Conservation (phyloP, 345 rosid genomes). For the Corchorus olitorius region DNA sequence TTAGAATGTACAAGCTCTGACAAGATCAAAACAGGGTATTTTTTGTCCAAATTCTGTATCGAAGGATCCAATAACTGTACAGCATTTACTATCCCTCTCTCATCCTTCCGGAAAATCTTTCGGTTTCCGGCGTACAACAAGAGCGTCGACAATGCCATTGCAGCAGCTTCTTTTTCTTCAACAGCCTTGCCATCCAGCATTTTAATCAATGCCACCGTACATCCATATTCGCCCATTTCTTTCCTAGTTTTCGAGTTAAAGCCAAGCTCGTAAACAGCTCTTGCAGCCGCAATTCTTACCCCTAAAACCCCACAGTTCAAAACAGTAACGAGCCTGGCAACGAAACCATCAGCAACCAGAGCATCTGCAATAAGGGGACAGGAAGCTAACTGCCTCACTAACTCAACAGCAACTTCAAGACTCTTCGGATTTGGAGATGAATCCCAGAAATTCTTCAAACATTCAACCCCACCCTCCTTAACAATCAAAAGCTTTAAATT, state of each 20-base stretch:
- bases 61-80: constrained; percentile 72
- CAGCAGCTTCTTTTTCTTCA: constrained; percentile 87
- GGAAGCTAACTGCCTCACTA: constrained; percentile 56
- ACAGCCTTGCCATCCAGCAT: constrained; percentile 87
- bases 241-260: constrained; percentile 57
- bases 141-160: constrained; percentile 62
- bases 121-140: constrained; percentile 51
- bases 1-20: constrained; percentile 62
- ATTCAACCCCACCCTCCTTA: constrained; percentile 68
- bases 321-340: constrained; percentile 46
- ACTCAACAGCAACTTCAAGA: constrained; percentile 66
- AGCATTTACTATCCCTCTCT: constrained; percentile 54
- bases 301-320: constrained; percentile 65
- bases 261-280: constrained; percentile 56
- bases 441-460: constrained; percentile 81
- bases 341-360: constrained; percentile 64
- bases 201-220: constrained; percentile 53
- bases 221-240: constrained; percentile 73
- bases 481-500: constrained; percentile 60
- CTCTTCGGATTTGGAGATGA: constrained; percentile 49
- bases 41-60: constrained; percentile 60
- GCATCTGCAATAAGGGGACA: constrained; percentile 60
- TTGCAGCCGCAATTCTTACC: constrained; percentile 77
- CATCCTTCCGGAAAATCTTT: constrained; percentile 56
- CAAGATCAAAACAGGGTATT: constrained; percentile 57